These are phyloP conservation scores for Podaxis sp. DNA, from an alignment of 768 basidiomycete species.

Conservation along the genomic window DNA sequence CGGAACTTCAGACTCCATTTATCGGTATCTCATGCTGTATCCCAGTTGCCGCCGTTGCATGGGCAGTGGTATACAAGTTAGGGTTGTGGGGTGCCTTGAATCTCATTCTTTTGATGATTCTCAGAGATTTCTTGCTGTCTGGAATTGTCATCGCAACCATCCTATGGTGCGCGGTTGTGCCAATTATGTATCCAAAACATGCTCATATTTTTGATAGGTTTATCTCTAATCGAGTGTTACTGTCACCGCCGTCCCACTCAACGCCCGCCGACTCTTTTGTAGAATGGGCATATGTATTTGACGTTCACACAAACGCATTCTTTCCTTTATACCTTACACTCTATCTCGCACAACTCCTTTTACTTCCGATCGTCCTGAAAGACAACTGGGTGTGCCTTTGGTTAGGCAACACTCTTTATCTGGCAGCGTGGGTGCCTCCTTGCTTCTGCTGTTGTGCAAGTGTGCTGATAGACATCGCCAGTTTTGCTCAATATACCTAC, in stretches of 20 bases:
- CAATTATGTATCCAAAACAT: conserved; percentile 15
- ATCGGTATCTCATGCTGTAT: neutral
- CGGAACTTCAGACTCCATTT: neutral
- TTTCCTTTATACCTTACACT: conserved; percentile 90
- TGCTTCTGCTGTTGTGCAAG: neutral
- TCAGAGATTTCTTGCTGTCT: conserved; percentile 82
- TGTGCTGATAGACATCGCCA: conserved; percentile 22
- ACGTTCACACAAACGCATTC: conserved; percentile 96
- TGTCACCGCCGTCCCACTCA: conserved; percentile 70
- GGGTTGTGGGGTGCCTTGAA: conserved; percentile 48
- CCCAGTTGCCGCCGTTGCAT: conserved; percentile 75
- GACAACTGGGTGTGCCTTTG: conserved; percentile 93
- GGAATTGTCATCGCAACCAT: conserved; percentile 73
- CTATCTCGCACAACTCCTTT: conserved; percentile 83
- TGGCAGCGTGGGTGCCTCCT: conserved; percentile 64
- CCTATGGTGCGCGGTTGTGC: conserved; percentile 53
- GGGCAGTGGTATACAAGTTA: conserved; percentile 82
- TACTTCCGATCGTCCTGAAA: conserved; percentile 77
- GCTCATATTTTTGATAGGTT: conserved; percentile 36
- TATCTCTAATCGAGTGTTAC: conserved; percentile 64
- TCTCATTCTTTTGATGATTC: conserved; percentile 76
- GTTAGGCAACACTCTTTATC: conserved; percentile 88
- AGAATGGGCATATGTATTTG: conserved; percentile 95
- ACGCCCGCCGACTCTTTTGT: conserved; percentile 67
- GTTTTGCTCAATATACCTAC: conserved; percentile 87